Percentiles rank a stretch among this genome's conserved stretches.
Evolutionary conservation across 2,329 filamentous ascomycete genomes (phyloP).

Genomic region (Penicillium olsonii): DNA sequence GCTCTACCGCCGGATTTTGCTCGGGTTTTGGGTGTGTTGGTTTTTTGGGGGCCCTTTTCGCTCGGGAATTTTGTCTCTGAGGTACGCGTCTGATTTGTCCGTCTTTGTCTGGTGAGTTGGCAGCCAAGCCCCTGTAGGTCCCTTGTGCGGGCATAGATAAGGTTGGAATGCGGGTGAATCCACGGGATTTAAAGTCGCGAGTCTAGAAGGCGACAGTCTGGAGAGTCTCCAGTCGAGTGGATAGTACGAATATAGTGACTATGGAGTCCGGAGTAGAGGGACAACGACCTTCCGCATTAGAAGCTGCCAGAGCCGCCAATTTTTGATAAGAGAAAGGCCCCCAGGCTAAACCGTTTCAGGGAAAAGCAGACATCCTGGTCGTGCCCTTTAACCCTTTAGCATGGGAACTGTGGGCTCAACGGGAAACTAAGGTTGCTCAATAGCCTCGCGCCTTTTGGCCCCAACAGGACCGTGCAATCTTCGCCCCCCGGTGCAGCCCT

Average conservation of each 20-base stretch:
- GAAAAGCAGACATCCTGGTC: background rate
- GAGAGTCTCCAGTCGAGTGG: too few relatives aligned
- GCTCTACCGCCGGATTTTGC: background rate
- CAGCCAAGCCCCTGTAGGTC: background rate
- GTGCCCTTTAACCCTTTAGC: background rate
- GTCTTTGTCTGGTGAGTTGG: too few relatives aligned
- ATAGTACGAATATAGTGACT: background rate
- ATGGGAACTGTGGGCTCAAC: background rate
- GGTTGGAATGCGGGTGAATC: slow-evolving; percentile 3
- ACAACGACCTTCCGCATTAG: background rate
- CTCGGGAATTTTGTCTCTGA: too few relatives aligned
- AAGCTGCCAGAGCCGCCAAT: background rate
- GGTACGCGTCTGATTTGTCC: background rate
- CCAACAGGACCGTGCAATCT: background rate
- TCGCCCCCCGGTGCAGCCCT: too few relatives aligned
- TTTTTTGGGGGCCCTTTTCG: too few relatives aligned
- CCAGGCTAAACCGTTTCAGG: background rate
- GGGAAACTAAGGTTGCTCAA: background rate
- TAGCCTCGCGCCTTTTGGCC: background rate
- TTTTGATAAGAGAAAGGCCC: background rate
- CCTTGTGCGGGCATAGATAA: slow-evolving; percentile 6
- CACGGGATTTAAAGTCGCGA: too few relatives aligned
- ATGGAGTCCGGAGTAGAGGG: background rate
- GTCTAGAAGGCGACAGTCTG: too few relatives aligned
- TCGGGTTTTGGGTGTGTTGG: background rate